Conservation (phyloP, 2,329 filamentous ascomycete species). For the Calonectria leucothoes region DNA sequence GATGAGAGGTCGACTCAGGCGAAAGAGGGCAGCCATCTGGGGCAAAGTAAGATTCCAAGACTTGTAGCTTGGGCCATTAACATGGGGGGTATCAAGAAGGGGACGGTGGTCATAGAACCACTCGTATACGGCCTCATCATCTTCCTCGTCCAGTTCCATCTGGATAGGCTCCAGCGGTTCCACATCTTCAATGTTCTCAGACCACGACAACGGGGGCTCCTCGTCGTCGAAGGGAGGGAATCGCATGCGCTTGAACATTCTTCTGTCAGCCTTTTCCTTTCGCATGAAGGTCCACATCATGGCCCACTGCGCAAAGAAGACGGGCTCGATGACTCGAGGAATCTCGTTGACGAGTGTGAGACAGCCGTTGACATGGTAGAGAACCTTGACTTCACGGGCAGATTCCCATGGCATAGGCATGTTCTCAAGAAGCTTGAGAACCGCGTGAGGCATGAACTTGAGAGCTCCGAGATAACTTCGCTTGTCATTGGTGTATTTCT, state of each 20-base stretch:
- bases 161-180: constrained; percentile 98
- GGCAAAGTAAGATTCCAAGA: constrained; percentile 92
- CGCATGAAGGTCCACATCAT: constrained; percentile 99
- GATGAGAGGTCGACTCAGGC: constrained; percentile 88
- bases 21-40: constrained; percentile 96
- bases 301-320: constrained; percentile 98
- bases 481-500: constrained; percentile 99
- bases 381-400: constrained; percentile 93
- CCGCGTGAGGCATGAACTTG: constrained; percentile 99
- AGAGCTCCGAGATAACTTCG: constrained; percentile 95
- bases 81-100: constrained; percentile 89
- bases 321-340: constrained; percentile 95
- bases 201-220: constrained; percentile 96
- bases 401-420: constrained; percentile 99
- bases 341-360: constrained; percentile 97
- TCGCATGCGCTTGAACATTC: constrained; percentile 98
- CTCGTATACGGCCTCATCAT: constrained; percentile 90
- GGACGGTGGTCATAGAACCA: constrained; percentile 98
- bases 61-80: constrained; percentile 97
- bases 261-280: constrained; percentile 94
- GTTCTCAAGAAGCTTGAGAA: constrained; percentile 96
- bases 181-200: constrained; percentile 98
- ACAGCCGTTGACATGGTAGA: constrained; percentile 98
- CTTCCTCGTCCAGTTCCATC: constrained; percentile 95
- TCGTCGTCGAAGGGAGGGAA: constrained; percentile 99